phyloP scores from a whole-genome alignment of 2,329 filamentous ascomycete genomes.

The Hypoxylon sp. region DNA sequence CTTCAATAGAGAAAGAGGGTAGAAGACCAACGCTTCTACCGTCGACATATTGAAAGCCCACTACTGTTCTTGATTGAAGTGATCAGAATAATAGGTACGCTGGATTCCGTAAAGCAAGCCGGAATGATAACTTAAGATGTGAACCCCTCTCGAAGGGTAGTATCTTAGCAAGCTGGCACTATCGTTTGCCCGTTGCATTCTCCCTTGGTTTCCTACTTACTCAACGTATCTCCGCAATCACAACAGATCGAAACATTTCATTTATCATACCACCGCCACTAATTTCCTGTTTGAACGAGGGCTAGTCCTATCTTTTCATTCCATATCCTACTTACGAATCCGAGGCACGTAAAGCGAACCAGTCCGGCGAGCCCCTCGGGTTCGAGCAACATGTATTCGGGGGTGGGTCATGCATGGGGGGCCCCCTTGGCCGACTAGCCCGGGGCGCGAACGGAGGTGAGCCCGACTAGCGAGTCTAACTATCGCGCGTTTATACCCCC shows the following conservation, averaged over 20 bases:
- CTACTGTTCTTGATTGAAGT: background rate
- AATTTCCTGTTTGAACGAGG: background rate
- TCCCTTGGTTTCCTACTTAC: constrained; percentile 6
- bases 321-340: background rate
- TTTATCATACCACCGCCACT: constrained; percentile 13
- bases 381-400: background rate
- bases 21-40: constrained; percentile 1
- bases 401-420: background rate
- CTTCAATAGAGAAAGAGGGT: background rate
- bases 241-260: constrained; percentile 14
- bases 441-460: constrained; percentile 5
- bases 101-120: background rate
- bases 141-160: constrained; percentile 22
- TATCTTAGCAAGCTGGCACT: constrained; percentile 12
- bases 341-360: background rate
- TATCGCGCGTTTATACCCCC: constrained; percentile 3
- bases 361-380: background rate
- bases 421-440: constrained; percentile 6
- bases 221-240: constrained; percentile 21
- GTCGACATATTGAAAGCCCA: constrained; percentile 20
- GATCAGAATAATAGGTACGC: background rate
- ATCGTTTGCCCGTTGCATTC: background rate
- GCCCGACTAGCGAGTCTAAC: constrained; percentile 14
- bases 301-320: background rate
- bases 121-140: constrained; percentile 3